Base-by-base conservation (phyloP, 2,329 filamentous ascomycete genomes). In the Penicillium sclerotiorum region DNA sequence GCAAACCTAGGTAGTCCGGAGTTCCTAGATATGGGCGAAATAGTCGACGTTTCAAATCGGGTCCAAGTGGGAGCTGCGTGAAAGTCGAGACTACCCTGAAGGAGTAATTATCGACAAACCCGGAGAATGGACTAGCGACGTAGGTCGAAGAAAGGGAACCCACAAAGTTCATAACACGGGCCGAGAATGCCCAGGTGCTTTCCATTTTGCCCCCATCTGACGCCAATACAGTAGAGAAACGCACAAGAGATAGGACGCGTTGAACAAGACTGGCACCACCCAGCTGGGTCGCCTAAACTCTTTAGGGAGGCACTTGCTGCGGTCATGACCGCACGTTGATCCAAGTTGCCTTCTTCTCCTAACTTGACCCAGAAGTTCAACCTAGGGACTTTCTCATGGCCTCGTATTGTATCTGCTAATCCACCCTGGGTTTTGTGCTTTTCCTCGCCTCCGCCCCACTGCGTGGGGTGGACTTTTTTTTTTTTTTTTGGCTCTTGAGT, bases 281-380 rank as follows among this genome's bases (percentile, higher is more conserved):
- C 21, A 35, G 15, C 35, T 45, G 53, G 53, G 47, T 41, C 50
- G 47, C 53, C 50, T 53, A 17, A 49, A 45, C 50, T 42, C 40
- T 40, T 46, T 48, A 17, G 28, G 40, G 36, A 20, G n/a, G 33
- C 9, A 13, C 28, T 17, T 36, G 33, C 22, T 46, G 22, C 41
- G 45, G 33, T 18, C 15, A 20, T 35, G 36, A 50, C 43, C 43
- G 42, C 43, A 47, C 21, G 11, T 28, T n/a, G 35, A 17, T 37
- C 49, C 35, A 21, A 33, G 44, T 53, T 46, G 45, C 45, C 44
- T 45, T 36, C 38, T 37, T 27, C 42, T 47, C 23, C 35, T 43
- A 30, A 28, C 36, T 33, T 35, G 39, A 33, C 30, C 17, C 32
- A 47, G 6, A 27, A 28, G 25, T 28, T 28, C 25, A 13, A 28